phyloP scores from a whole-genome alignment of 2,329 filamentous ascomycete species.

The Fusarium marasasianum region DNA sequence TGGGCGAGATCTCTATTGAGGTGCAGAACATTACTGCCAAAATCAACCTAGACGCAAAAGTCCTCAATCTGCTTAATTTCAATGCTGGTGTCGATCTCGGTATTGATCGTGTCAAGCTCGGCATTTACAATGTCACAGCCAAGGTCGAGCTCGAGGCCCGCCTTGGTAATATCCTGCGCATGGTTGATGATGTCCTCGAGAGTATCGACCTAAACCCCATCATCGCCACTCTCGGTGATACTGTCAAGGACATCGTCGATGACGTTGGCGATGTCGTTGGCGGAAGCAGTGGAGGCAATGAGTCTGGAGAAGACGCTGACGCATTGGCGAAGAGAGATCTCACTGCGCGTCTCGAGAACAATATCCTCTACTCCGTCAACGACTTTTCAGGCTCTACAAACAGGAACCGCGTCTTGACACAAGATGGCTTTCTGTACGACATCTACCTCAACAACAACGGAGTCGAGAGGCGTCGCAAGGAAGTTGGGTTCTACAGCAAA shows the following conservation, averaged over 20 bases:
- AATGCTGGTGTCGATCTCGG: conserved; percentile 25
- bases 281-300: neutral
- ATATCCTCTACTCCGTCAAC: conserved; percentile 27
- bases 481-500: conserved; percentile 22
- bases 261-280: conserved; percentile 11
- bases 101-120: conserved; percentile 22
- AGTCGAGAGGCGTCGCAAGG: conserved; percentile 14
- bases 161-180: conserved; percentile 15
- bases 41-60: conserved; percentile 24
- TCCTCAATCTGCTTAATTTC: conserved; percentile 24
- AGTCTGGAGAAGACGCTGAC: neutral
- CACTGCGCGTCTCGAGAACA: conserved; percentile 14
- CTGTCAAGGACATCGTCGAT: conserved; percentile 1
- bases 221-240: conserved; percentile 15
- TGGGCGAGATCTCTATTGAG: conserved; percentile 20
- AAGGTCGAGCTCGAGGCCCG: conserved; percentile 25
- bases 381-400: conserved; percentile 22
- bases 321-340: conserved; percentile 15
- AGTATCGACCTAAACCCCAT: conserved; percentile 22
- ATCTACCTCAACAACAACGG: conserved; percentile 22
- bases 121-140: conserved; percentile 25
- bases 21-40: conserved; percentile 24
- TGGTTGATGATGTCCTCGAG: conserved; percentile 25
- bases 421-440: conserved; percentile 20
- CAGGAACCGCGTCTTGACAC: conserved; percentile 21